Percentiles rank a stretch among this genome's conserved stretches.
Conservation (phyloP, 1,284 basidiomycete species). For the Leucocoprinus gongylophorus region DNA sequence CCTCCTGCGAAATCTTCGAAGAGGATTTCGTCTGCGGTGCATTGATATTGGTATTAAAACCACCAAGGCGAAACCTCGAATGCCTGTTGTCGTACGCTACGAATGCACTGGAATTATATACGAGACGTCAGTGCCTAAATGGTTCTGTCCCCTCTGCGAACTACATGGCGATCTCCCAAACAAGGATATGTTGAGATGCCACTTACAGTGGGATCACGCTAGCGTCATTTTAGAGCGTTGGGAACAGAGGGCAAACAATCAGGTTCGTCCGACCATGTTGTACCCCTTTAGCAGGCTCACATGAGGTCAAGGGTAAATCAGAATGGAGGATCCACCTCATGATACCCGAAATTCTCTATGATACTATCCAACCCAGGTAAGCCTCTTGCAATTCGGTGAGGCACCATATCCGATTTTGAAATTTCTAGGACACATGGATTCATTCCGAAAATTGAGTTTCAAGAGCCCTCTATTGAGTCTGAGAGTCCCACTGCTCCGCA, state of each 20-base stretch:
- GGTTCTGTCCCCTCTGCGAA: conserved; percentile 59
- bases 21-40: conserved; percentile 39
- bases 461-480: neutral
- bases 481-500: neutral
- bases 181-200: conserved; percentile 42
- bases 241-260: conserved; percentile 25
- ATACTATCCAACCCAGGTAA: conserved; percentile 5
- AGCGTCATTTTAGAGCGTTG: conserved; percentile 37
- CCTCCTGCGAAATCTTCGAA: conserved; percentile 41
- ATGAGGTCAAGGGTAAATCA: neutral
- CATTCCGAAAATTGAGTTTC: neutral
- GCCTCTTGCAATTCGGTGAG: neutral
- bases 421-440: neutral
- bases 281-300: neutral
- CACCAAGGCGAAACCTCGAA: conserved; percentile 14
- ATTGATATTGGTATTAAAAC: conserved; percentile 23
- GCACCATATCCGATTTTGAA: neutral
- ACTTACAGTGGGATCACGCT: conserved; percentile 50
- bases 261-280: conserved; percentile 17
- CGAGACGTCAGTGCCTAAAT: conserved; percentile 25
- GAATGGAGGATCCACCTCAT: conserved; percentile 9
- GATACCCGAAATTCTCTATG: conserved; percentile 4
- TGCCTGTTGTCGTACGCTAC: conserved; percentile 24
- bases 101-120: conserved; percentile 24
- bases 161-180: conserved; percentile 43